Conservation (phyloP, 108 stramenopile species). For the Discostella pseudostelligera region DNA sequence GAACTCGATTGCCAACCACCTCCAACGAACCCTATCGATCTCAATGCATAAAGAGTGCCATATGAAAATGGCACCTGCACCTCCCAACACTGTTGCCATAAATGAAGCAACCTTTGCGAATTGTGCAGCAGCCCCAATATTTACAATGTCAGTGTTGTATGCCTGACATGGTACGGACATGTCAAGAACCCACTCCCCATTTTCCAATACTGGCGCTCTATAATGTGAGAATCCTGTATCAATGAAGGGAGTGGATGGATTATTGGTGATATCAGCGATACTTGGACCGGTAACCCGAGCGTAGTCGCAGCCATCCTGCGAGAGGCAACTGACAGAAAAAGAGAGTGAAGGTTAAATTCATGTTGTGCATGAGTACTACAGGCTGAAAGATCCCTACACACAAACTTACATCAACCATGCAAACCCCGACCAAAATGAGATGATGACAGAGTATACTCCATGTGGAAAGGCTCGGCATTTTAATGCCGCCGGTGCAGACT, state of each 20-base stretch:
- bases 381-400: background rate
- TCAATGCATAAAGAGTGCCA: conserved; percentile 62
- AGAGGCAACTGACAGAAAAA: conserved; percentile 10
- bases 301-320: conserved; percentile 44
- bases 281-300: conserved; percentile 38
- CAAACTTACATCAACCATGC: conserved; percentile 23
- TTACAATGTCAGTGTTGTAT: conserved; percentile 49
- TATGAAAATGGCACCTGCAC: conserved; percentile 65
- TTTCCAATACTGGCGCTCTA: conserved; percentile 44
- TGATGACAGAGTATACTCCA: conserved; percentile 18
- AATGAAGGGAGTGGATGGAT: conserved; percentile 49
- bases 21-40: conserved; percentile 61
- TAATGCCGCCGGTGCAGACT: background rate
- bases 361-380: too few species aligned
- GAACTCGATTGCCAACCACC: conserved; percentile 66
- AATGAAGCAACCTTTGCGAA: conserved; percentile 53
- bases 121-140: conserved; percentile 55
- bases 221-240: conserved; percentile 66
- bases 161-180: conserved; percentile 33
- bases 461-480: conserved; percentile 21
- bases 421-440: conserved; percentile 14
- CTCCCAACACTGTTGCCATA: conserved; percentile 63
- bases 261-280: conserved; percentile 38
- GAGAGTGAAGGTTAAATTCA: background rate
- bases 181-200: conserved; percentile 36